phyloP scores from a whole-genome alignment of 441 rosid species.

The Adansonia gregorii region DNA sequence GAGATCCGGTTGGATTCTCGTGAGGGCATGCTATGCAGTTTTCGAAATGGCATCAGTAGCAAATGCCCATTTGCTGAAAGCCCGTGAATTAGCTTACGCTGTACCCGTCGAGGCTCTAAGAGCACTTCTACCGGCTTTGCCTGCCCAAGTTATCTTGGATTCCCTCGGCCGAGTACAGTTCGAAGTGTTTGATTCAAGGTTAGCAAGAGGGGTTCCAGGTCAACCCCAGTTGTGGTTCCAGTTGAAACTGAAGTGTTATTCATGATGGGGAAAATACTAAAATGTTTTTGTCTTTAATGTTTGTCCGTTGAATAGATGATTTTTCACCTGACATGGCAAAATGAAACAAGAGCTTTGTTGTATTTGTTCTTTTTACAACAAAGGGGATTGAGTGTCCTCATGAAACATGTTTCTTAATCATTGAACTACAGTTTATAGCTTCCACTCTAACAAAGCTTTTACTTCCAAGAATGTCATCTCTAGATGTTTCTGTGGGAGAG shows the following conservation, averaged over 20 bases:
- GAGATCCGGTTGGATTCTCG: conserved; percentile 65
- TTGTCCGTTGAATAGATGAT: not conserved
- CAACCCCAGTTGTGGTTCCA: conserved; percentile 71
- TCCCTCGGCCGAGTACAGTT: conserved; percentile 57
- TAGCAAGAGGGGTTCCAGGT: conserved; percentile 73
- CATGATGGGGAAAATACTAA: conserved; percentile 42
- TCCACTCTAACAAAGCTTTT: not conserved
- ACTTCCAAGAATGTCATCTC: not conserved
- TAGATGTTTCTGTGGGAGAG: not conserved
- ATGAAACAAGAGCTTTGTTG: not conserved
- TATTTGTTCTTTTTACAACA: not conserved
- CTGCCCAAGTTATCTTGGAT: conserved; percentile 70
- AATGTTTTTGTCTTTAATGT: not conserved
- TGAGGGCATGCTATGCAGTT: conserved; percentile 61
- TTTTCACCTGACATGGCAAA: not conserved
- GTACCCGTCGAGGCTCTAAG: conserved; percentile 68
- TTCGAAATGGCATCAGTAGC: conserved; percentile 89
- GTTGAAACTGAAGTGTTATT: conserved; percentile 72
- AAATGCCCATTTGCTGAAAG: conserved; percentile 68
- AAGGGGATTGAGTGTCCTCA: not conserved
- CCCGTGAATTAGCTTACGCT: conserved; percentile 63
- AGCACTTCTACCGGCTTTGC: conserved; percentile 70
- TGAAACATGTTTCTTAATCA: conserved; percentile 17
- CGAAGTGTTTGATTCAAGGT: conserved; percentile 64
- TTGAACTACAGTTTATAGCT: not conserved